Percentiles rank a stretch among this genome's conserved stretches.
Evolutionary conservation across 2,329 filamentous ascomycete species (phyloP).

Genomic region (Stylonectria norvegica): DNA sequence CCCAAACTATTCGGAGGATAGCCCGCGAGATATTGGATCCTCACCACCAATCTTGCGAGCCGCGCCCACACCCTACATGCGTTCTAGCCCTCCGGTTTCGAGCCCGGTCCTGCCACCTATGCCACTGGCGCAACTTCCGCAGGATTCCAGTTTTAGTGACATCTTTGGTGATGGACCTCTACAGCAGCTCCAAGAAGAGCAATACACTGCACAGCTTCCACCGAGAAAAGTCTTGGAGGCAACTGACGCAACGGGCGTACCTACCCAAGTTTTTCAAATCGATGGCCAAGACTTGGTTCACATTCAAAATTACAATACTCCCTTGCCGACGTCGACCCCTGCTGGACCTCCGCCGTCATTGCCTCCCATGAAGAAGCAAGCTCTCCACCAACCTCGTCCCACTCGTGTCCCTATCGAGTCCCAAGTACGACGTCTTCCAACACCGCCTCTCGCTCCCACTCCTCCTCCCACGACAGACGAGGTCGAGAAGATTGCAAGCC

Average conservation of each 20-base stretch:
- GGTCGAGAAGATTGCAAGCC: conserved; percentile 32
- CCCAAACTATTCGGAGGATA: conserved; percentile 57
- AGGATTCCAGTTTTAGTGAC: conserved; percentile 84
- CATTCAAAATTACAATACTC: conserved; percentile 34
- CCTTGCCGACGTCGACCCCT: conserved; percentile 22
- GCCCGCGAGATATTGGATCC: conserved; percentile 79
- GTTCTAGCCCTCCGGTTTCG: conserved; percentile 65
- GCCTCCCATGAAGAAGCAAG: conserved; percentile 23
- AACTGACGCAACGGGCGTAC: conserved; percentile 35
- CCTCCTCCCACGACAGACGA: conserved; percentile 40
- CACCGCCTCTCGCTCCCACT: conserved; percentile 32
- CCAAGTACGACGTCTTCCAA: conserved; percentile 17
- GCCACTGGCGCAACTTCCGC: conserved; percentile 52
- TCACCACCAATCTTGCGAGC: conserved; percentile 78
- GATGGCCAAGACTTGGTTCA: conserved; percentile 35
- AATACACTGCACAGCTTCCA: conserved; percentile 20
- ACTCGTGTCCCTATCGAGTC: conserved; percentile 16
- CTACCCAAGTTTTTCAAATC: conserved; percentile 43
- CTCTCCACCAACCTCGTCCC: conserved; percentile 9
- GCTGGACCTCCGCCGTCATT: conserved; percentile 20
- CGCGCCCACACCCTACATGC: conserved; percentile 49
- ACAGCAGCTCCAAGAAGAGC: conserved; percentile 38
- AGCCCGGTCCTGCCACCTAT: conserved; percentile 73
- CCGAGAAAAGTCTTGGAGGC: conserved; percentile 26
- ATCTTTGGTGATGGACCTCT: conserved; percentile 62